Percentiles rank a stretch among this genome's conserved stretches.
These are phyloP conservation scores for Rhodotorula sp. DNA, from an alignment of 1,284 basidiomycete genomes.

Conservation along the genomic window DNA sequence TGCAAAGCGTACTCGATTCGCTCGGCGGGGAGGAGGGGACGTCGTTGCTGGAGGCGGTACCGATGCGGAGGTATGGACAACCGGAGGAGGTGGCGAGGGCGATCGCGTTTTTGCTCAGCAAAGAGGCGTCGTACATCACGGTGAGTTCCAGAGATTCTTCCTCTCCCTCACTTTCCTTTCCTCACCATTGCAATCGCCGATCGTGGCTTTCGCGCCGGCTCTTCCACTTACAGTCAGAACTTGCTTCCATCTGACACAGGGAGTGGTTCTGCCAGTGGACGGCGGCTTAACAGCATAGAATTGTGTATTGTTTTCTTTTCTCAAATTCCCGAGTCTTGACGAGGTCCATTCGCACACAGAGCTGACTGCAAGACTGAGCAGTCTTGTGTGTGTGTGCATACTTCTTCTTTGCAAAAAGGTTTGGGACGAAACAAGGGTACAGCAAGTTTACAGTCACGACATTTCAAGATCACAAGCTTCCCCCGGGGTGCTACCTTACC, in stretches of 20 bases:
- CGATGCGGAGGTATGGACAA: conserved; percentile 28
- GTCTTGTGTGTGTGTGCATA: too few relatives aligned
- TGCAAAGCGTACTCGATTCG: conserved; percentile 15
- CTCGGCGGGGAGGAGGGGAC: neutral
- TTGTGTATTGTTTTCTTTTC: neutral
- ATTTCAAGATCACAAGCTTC: too few relatives aligned
- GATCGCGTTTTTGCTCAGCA: conserved; percentile 32
- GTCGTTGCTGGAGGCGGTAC: conserved; percentile 12
- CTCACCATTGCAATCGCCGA: too few relatives aligned
- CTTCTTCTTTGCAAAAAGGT: too few relatives aligned
- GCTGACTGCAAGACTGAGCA: too few relatives aligned
- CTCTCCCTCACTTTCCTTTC: neutral
- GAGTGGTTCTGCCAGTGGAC: conserved; percentile 36
- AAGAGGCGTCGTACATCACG: conserved; percentile 33
- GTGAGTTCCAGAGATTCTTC: conserved; percentile 8
- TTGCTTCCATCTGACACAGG: conserved; percentile 9
- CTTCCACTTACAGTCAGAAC: neutral
- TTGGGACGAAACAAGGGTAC: too few relatives aligned
- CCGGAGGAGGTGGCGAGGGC: conserved; percentile 35
- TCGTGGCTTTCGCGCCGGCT: too few relatives aligned
- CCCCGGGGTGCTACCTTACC: too few relatives aligned
- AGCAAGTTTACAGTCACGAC: too few relatives aligned
- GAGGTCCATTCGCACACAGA: too few relatives aligned
- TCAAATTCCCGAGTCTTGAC: too few relatives aligned
- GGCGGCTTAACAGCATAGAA: conserved; percentile 26